These are phyloP conservation scores for Mrakiaceae sp. DNA, from an alignment of 1,284 basidiomycete genomes.

Conservation along the genomic window DNA sequence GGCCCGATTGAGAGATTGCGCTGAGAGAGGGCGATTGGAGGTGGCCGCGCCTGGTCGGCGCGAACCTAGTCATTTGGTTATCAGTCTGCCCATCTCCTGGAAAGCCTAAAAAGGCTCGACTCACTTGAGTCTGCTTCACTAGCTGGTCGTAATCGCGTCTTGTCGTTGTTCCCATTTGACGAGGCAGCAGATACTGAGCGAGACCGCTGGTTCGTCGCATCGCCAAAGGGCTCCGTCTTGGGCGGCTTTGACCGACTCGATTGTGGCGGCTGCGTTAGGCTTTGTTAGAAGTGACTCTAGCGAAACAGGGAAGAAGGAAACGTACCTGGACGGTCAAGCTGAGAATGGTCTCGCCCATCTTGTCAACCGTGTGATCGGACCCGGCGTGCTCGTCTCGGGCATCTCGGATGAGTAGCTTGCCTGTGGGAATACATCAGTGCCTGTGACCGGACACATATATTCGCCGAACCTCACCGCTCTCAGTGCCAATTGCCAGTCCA, in stretches of 20 bases:
- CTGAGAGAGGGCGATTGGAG: too few species aligned
- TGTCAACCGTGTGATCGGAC: not conserved
- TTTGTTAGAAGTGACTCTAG: too few species aligned
- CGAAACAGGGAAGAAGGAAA: not conserved
- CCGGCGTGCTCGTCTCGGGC: not conserved
- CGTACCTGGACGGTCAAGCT: not conserved
- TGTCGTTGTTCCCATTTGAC: too few species aligned
- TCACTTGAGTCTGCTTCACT: too few species aligned
- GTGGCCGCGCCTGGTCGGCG: too few species aligned
- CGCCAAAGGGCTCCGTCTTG: not conserved
- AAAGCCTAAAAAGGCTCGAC: too few species aligned
- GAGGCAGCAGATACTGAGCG: too few species aligned
- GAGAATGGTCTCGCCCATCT: not conserved
- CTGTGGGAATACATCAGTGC: not conserved
- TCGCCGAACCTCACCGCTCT: not conserved
- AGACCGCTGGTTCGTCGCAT: not conserved
- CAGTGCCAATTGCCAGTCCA: not conserved
- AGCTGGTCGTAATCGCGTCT: too few species aligned
- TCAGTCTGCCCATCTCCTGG: too few species aligned
- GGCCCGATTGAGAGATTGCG: too few species aligned
- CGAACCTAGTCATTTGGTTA: too few species aligned
- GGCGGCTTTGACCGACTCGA: not conserved
- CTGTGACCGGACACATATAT: too few species aligned
- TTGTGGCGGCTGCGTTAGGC: not conserved
- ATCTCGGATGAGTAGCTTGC: not conserved